Evolutionary conservation across 2,329 filamentous ascomycete species (phyloP).

Genomic region (Orbilia blumenaviensis): DNA sequence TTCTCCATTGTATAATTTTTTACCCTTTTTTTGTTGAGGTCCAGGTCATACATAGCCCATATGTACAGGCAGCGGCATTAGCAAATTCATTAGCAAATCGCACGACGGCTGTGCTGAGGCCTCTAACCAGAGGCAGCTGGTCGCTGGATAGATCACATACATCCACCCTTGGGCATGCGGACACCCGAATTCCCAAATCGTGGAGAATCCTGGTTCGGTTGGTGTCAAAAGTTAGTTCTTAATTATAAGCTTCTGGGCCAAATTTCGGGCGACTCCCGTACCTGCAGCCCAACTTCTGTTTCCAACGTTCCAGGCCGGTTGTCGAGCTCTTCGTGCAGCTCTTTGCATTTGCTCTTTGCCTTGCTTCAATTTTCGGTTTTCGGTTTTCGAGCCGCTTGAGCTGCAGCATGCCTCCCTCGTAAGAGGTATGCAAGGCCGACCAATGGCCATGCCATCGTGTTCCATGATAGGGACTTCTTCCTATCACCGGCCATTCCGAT

Average conservation of each 20-base stretch:
- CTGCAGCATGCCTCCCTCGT: constrained; percentile 7
- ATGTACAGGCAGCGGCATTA: constrained; percentile 17
- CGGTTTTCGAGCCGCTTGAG: neutral
- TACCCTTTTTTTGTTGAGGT: constrained; percentile 24
- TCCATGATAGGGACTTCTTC: constrained; percentile 32
- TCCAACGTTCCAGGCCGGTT: constrained; percentile 3
- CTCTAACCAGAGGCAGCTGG: neutral
- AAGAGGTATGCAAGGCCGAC: constrained; percentile 15
- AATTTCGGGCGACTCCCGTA: constrained; percentile 45
- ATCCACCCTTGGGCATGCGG: neutral
- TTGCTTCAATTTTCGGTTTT: neutral
- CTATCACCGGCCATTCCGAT: constrained; percentile 40
- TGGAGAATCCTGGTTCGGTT: constrained; percentile 38
- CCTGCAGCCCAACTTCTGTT: constrained; percentile 27
- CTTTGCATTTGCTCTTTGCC: too few species aligned
- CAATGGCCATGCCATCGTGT: constrained; percentile 1
- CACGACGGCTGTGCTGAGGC: constrained; percentile 6
- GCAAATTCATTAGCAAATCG: constrained; percentile 52
- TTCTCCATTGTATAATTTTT: too few species aligned
- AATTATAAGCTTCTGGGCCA: constrained; percentile 3
- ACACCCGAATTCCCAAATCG: constrained; percentile 24
- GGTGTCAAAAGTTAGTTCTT: constrained; percentile 9
- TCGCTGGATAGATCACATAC: neutral
- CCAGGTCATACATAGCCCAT: neutral
- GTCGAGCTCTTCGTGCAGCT: neutral